Base-by-base conservation (phyloP, 2,329 filamentous ascomycete species). In the Penicillium sp. region DNA sequence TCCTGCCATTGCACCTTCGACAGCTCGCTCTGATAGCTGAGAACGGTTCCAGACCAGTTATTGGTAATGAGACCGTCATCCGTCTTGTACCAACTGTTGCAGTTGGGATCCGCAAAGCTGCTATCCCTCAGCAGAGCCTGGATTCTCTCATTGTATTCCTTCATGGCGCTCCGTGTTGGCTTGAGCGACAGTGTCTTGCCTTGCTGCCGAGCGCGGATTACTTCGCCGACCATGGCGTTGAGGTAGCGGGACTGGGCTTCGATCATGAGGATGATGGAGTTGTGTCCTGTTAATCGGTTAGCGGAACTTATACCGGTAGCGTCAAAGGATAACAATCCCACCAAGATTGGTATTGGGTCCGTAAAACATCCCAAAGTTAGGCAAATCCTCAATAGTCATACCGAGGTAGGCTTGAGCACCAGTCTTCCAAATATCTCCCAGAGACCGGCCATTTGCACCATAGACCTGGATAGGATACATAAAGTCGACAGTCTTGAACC, bases 201-300 rank as follows among this genome's bases (percentile, higher is more conserved):
- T 1, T 66, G 53, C 14, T 62, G 54, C 11, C 74, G 67, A 0
- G 79, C 79, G 7, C 70, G 65, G 1, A 82, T 70, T 1, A 85
- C 74, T 6, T 77, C 71, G 0, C 63, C 61, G 42, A 84, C 75
- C 31, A 84, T 57, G 0, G 69, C 70, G 52, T 76, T 79, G 50
- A 84, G 74, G 60, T 83, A 84, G 2, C 77, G 73, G 3, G 71
- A 74, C 58, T 84, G 81, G 2, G 80, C 76, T 61, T 84, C 81
- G 54, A 84, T 82, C 81, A 83, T 84, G n/a, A 83, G 70, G 56
- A 84, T 79, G 58, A 84, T 83, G 48, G 73, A 77, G 54, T 81
- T 82, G 62, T 81, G 79, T 0, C 78, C 81, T 48, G 35, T 24
- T 9, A 18, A 2, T 13, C n/a, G 4, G 30, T 47, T 42, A 48